Evolutionary conservation across 768 basidiomycete species (phyloP), one percentile per base, ranked within the genome.

Genomic region (Amanita pallidorosea): DNA sequence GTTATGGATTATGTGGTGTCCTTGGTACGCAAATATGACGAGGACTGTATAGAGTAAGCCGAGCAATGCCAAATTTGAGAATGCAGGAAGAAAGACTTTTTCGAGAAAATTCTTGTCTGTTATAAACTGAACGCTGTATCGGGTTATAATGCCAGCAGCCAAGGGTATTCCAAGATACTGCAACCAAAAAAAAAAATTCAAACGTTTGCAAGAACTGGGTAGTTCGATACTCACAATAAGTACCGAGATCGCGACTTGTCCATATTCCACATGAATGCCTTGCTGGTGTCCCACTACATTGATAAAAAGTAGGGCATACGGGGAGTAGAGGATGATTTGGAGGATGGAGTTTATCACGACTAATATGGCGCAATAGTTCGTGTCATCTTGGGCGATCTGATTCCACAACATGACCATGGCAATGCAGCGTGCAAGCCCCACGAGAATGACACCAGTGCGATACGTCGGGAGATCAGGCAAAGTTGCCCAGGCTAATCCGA

Each of bases 351-450:
- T 92, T 60, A 88, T 65, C 42, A 87, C 80, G 42, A 92, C 88
- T 5, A 92, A 68, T 56, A 90, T 81, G 15, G 84, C 88, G 55
- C 86, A 88, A 57, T 85, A 84, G 52, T 89, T 74, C 18, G 58
- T 56, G 56, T 90, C 79, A 4, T 88, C 88, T 34, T 71, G 62
- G 0, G 85, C 85, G 5, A 91, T 72, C 46, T 78, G 73, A 57
- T 85, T 87, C 88, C 88, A 90, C 40, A 92, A 83, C 69, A 86
- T 77, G 54, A 87, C 83, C 83, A 83, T 83, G 3, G 83, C 81
- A 49, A 79, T 81, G 59, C 76, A 86, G 42, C 82, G 69, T 11
- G 83, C 85, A 20, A 88, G 64, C 8, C 90, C 89, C 33, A 92
- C 88, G 68, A 92, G 70, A 58, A 92, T 83, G 3, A 93, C 83